These are phyloP conservation scores for Cryptococcus amylolentus DNA, from an alignment of 1,284 basidiomycete species.

Conservation along the genomic window DNA sequence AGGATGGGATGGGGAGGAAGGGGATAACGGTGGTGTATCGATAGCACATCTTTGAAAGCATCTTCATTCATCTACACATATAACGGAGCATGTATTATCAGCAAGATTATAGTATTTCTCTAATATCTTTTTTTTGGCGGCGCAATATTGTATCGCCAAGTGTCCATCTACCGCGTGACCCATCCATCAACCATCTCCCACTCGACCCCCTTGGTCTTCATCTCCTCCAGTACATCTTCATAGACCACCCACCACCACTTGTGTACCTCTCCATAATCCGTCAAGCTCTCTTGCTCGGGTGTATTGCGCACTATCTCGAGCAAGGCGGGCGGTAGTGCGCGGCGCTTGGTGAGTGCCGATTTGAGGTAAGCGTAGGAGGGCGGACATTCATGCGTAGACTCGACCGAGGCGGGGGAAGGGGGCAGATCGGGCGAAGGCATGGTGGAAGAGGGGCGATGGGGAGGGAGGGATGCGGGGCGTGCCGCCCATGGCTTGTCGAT, in stretches of 20 bases:
- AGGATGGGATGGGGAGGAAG: constrained; percentile 34
- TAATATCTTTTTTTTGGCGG: not conserved
- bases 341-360: constrained; percentile 1
- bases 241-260: constrained; percentile 51
- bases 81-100: not conserved
- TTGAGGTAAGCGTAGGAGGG: not conserved
- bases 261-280: constrained; percentile 40
- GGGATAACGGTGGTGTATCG: constrained; percentile 37
- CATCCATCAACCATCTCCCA: constrained; percentile 39
- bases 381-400: not conserved
- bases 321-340: constrained; percentile 29
- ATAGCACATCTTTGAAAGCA: constrained; percentile 5
- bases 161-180: constrained; percentile 18
- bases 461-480: constrained; percentile 18
- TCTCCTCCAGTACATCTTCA: constrained; percentile 38
- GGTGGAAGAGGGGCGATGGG: not conserved
- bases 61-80: not conserved
- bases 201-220: constrained; percentile 27
- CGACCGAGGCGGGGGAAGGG: constrained; percentile 5
- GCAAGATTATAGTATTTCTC: not conserved
- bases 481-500: constrained; percentile 48
- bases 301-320: constrained; percentile 23
- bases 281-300: constrained; percentile 32
- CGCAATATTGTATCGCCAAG: not conserved
- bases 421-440: not conserved